phyloP scores from a whole-genome alignment of 306 rosid species.

The Argentina anserina region DNA sequence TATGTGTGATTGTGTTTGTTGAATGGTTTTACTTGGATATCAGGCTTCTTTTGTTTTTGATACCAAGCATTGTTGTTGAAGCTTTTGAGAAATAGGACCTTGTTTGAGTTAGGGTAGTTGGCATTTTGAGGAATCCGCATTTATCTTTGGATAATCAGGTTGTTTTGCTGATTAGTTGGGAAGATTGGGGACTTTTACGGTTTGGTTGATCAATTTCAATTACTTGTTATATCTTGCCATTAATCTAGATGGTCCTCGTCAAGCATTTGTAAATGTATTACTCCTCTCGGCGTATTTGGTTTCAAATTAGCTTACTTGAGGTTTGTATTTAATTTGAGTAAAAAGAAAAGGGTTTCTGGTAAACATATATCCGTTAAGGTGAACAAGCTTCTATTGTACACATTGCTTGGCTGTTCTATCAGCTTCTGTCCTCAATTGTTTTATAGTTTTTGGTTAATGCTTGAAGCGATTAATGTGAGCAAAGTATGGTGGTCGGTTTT shows the following conservation, averaged over 20 bases:
- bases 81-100: neutral
- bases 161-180: neutral
- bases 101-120: neutral
- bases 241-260: neutral
- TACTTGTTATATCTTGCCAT: neutral
- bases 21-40: neutral
- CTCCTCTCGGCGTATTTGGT: neutral
- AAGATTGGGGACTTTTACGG: neutral
- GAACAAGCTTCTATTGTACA: neutral
- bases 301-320: neutral
- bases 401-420: neutral
- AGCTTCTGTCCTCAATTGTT: neutral
- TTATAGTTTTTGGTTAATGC: neutral
- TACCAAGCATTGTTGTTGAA: neutral
- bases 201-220: neutral
- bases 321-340: neutral
- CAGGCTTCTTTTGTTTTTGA: neutral
- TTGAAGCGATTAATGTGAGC: slow-evolving; percentile 1
- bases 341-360: neutral
- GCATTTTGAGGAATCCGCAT: neutral
- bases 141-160: neutral
- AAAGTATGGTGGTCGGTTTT: neutral
- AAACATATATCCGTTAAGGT: neutral
- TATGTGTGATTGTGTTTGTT: neutral
- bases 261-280: neutral